These are phyloP conservation scores for Spironucleus salmonicida DNA, from an alignment of 208 protist genomes.

Conservation along the genomic window DNA sequence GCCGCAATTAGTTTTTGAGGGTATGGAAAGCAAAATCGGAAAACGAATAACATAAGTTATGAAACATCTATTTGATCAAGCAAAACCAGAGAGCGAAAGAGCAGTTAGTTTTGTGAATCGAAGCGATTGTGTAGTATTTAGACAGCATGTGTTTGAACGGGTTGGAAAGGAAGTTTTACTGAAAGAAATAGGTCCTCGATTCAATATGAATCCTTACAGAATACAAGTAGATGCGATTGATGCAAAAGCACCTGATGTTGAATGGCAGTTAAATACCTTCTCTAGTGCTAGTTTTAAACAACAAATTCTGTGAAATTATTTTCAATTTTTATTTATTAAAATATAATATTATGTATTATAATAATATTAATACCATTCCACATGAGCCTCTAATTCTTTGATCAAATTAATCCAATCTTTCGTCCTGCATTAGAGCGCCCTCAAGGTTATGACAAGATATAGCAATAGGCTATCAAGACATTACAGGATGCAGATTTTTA, in stretches of 20 bases:
- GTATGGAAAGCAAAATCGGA: slow-evolving; percentile 81
- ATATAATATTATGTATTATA: no score
- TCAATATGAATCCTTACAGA: slow-evolving; percentile 84
- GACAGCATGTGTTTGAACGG: slow-evolving; percentile 79
- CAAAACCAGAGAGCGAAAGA: slow-evolving; percentile 73
- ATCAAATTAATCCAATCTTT: no score
- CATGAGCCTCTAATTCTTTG: no score
- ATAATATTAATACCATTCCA: no score
- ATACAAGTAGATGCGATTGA: slow-evolving; percentile 72
- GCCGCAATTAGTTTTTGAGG: slow-evolving; percentile 93
- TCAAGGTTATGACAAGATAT: no score
- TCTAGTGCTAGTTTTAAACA: slow-evolving; percentile 89
- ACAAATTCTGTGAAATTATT: slow-evolving; percentile 47
- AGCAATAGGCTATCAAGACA: no score
- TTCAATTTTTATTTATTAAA: slow-evolving; percentile 26
- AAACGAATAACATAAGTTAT: slow-evolving; percentile 68
- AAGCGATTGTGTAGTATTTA: slow-evolving; percentile 92
- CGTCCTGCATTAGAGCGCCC: no score
- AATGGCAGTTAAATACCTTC: slow-evolving; percentile 91
- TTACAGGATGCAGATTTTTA: no score
- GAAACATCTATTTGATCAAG: slow-evolving; percentile 89
- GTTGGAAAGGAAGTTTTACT: slow-evolving; percentile 65
- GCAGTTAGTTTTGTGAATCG: slow-evolving; percentile 90
- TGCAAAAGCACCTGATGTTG: slow-evolving; percentile 72
- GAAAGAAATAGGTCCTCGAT: slow-evolving; percentile 86